Percentiles rank a stretch among this genome's conserved stretches.
Evolutionary conservation across 306 rosid genomes (phyloP).

Genomic region (Delonix regia): DNA sequence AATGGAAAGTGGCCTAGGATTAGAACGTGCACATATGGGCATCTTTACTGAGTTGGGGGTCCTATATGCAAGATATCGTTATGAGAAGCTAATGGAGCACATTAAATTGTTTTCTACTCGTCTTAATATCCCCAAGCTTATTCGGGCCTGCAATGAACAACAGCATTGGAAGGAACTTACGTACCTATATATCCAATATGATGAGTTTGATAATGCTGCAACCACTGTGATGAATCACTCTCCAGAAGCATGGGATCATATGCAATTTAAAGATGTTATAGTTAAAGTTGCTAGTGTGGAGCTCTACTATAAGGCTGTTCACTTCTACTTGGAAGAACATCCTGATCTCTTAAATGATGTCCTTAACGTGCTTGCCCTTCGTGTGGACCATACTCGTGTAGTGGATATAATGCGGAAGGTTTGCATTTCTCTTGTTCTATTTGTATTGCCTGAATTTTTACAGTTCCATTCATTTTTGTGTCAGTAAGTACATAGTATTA

Average conservation of each 20-base stretch:
- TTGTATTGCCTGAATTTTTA: neutral
- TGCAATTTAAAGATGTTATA: slow-evolving; percentile 93
- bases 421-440: slow-evolving; percentile 23
- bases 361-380: slow-evolving; percentile 90
- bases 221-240: slow-evolving; percentile 94
- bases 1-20: slow-evolving; percentile 94
- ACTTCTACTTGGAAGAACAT: slow-evolving; percentile 94
- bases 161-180: slow-evolving; percentile 97
- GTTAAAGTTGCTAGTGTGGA: slow-evolving; percentile 98
- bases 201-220: slow-evolving; percentile 97
- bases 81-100: slow-evolving; percentile 95
- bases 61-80: slow-evolving; percentile 92
- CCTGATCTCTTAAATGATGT: slow-evolving; percentile 91
- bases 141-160: slow-evolving; percentile 97
- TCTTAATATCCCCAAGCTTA: slow-evolving; percentile 92
- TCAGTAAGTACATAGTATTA: slow-evolving; percentile 20
- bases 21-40: slow-evolving; percentile 97
- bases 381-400: slow-evolving; percentile 95
- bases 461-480: slow-evolving; percentile 5
- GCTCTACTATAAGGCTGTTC: slow-evolving; percentile 94
- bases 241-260: slow-evolving; percentile 99
- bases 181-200: slow-evolving; percentile 86
- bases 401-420: slow-evolving; percentile 97
- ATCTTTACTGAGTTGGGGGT: slow-evolving; percentile 98
- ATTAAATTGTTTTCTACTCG: slow-evolving; percentile 89